Conservation (phyloP, 176 grass and related monocot genomes). For the Alopecurus myosuroides region DNA sequence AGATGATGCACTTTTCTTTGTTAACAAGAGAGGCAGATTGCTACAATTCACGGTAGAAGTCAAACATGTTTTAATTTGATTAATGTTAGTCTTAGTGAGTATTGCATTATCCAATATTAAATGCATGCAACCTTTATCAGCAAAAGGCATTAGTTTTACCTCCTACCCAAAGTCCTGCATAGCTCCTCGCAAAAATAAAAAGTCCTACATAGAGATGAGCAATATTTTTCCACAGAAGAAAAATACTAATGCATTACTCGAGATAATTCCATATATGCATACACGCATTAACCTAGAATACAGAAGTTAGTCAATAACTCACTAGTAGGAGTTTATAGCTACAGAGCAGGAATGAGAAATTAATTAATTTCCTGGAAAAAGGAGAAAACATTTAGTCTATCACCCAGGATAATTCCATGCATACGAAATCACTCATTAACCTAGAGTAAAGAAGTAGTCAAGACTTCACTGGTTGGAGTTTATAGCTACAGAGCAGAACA, state of each 20-base stretch:
- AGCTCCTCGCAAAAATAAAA: background rate
- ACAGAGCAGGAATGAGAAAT: background rate
- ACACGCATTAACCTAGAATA: background rate
- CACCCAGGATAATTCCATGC: background rate
- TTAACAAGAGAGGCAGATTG: conserved; percentile 78
- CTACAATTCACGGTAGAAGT: conserved; percentile 74
- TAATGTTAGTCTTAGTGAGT: conserved; percentile 8
- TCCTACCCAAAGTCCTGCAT: background rate
- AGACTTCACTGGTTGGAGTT: background rate
- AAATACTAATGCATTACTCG: background rate
- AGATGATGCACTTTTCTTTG: conserved; percentile 86
- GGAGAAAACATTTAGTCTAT: background rate
- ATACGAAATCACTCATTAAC: background rate
- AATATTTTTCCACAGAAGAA: background rate
- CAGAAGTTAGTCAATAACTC: background rate
- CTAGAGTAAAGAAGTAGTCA: background rate
- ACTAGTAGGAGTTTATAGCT: background rate
- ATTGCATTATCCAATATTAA: background rate
- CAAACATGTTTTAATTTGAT: conserved; percentile 21
- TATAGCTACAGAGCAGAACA: conserved; percentile 3
- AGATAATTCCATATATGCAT: background rate
- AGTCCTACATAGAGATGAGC: background rate
- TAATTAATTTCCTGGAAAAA: background rate
- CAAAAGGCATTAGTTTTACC: background rate
- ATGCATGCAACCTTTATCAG: background rate